phyloP scores from a whole-genome alignment of 2,329 filamentous ascomycete species.

The Elsinoe arachidis region DNA sequence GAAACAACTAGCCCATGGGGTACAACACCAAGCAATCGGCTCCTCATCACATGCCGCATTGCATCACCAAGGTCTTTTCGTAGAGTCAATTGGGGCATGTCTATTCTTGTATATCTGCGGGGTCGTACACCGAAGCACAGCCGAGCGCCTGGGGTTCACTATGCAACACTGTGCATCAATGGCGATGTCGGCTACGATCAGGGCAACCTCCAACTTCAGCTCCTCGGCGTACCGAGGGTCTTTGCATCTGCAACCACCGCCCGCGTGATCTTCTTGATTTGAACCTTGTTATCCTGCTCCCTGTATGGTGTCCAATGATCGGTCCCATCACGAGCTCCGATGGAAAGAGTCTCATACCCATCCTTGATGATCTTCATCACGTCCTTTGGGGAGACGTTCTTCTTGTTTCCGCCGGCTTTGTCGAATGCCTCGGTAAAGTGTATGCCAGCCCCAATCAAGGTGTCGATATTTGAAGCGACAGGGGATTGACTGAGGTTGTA shows the following conservation, averaged over 20 bases:
- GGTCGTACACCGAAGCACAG: neutral
- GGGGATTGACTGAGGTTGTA: conserved; percentile 45
- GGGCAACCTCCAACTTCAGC: neutral
- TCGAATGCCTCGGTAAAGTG: conserved; percentile 83
- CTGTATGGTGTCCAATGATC: conserved; percentile 80
- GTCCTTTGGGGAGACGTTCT: conserved; percentile 69
- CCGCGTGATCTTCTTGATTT: conserved; percentile 81
- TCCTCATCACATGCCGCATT: neutral
- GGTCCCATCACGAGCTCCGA: conserved; percentile 77
- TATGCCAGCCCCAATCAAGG: conserved; percentile 68
- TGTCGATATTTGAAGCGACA: conserved; percentile 51
- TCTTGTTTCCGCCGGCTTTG: conserved; percentile 47
- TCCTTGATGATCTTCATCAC: conserved; percentile 90
- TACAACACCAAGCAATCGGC: neutral
- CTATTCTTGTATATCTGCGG: neutral
- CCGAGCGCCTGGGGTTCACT: too few species aligned
- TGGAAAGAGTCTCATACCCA: conserved; percentile 89
- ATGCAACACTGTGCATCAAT: too few species aligned
- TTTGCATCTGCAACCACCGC: conserved; percentile 65
- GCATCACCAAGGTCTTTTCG: neutral
- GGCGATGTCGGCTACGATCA: too few species aligned
- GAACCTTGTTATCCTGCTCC: conserved; percentile 73
- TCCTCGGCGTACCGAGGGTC: conserved; percentile 14
- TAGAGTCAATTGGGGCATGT: neutral
- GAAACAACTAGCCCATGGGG: neutral